Evolutionary conservation across 352 stramenopile genomes (phyloP).

Genomic region (Pythium guiyangense): DNA sequence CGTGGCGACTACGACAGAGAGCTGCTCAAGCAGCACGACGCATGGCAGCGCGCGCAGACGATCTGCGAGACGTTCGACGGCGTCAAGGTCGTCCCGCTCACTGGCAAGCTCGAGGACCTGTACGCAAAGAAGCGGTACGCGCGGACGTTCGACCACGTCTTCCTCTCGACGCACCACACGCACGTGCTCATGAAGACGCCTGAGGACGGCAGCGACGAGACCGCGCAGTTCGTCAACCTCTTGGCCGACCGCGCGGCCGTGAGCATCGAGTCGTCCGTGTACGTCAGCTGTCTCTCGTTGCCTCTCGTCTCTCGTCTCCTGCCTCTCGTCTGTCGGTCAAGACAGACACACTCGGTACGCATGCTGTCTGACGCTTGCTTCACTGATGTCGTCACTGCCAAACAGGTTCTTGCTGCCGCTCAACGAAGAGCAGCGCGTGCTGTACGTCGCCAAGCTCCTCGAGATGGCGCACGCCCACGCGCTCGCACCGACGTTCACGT

Average conservation of each 20-base stretch:
- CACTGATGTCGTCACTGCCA: background rate
- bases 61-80: constrained; percentile 51
- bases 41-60: constrained; percentile 27
- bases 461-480: constrained; percentile 39
- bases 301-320: too few relatives aligned
- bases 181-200: constrained; percentile 58
- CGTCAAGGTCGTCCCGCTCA: constrained; percentile 71
- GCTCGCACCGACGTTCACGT: constrained; percentile 33
- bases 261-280: constrained; percentile 72
- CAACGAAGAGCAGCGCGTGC: constrained; percentile 55
- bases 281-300: constrained; percentile 25
- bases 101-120: constrained; percentile 50
- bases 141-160: constrained; percentile 56
- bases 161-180: constrained; percentile 59
- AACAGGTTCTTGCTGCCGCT: constrained; percentile 69
- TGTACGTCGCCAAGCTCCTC: constrained; percentile 65
- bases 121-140: constrained; percentile 62
- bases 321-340: background rate
- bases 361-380: too few relatives aligned
- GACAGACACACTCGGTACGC: too few relatives aligned
- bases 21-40: constrained; percentile 21
- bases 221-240: constrained; percentile 32
- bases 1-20: too few relatives aligned
- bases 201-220: constrained; percentile 5
- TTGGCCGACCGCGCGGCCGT: constrained; percentile 38